Conservation (phyloP, 257 asterid species). For the Anisodus acutangulus region DNA sequence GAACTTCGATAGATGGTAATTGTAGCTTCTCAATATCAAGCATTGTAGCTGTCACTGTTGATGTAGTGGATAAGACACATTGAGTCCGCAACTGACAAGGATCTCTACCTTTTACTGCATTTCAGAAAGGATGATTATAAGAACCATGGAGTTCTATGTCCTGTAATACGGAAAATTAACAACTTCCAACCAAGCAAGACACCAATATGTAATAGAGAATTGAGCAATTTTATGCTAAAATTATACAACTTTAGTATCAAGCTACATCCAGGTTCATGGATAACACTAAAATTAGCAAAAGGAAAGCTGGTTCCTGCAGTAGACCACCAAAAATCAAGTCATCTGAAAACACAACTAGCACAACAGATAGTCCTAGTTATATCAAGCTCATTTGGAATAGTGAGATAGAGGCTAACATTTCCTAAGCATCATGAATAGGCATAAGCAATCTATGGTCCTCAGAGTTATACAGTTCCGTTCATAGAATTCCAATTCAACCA, state of each 20-base stretch:
- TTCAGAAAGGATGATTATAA: slow-evolving; percentile 33
- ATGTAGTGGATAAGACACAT: slow-evolving; percentile 64
- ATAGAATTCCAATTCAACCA: background rate
- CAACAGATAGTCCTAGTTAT: background rate
- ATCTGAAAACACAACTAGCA: background rate
- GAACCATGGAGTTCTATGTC: slow-evolving; percentile 30
- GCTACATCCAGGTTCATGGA: background rate
- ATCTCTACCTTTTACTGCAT: slow-evolving; percentile 81
- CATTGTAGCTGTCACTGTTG: slow-evolving; percentile 55
- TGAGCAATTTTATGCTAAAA: background rate
- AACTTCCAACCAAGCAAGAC: slow-evolving; percentile 3
- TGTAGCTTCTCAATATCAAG: slow-evolving; percentile 71
- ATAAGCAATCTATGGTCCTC: background rate
- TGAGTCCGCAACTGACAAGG: slow-evolving; percentile 56
- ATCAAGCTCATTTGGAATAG: background rate
- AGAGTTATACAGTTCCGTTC: background rate
- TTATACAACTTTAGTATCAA: background rate
- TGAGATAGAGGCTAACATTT: background rate
- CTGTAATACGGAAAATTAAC: background rate
- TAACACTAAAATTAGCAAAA: background rate
- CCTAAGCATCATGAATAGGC: background rate
- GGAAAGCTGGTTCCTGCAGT: background rate
- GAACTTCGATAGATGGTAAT: slow-evolving; percentile 58
- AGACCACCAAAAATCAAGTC: background rate
- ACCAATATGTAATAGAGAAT: background rate